These are phyloP conservation scores for Monascus ruber DNA, from an alignment of 2,329 filamentous ascomycete species.

Conservation along the genomic window DNA sequence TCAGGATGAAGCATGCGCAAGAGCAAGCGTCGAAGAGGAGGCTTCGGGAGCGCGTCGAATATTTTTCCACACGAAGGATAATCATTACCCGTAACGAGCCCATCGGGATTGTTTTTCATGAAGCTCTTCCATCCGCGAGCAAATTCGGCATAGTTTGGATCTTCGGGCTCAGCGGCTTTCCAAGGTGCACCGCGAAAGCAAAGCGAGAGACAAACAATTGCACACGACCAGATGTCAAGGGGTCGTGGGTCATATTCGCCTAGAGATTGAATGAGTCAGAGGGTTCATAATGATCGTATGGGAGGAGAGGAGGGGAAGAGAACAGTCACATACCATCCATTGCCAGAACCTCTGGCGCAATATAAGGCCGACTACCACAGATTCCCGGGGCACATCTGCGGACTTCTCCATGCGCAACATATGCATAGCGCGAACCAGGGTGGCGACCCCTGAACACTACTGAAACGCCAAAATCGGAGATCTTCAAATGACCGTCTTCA, in stretches of 20 bases:
- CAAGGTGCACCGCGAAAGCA: constrained; percentile 63
- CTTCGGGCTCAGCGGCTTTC: constrained; percentile 52
- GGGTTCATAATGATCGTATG: not conserved
- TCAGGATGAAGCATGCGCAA: constrained; percentile 75
- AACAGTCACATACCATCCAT: constrained; percentile 45
- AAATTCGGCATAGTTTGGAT: constrained; percentile 53
- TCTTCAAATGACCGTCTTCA: constrained; percentile 71
- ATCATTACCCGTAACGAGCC: constrained; percentile 44
- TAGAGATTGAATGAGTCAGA: constrained; percentile 9
- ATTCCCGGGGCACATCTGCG: constrained; percentile 67
- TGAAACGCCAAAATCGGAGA: constrained; percentile 83
- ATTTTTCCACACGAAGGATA: constrained; percentile 57
- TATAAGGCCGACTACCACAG: constrained; percentile 76
- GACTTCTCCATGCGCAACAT: constrained; percentile 59
- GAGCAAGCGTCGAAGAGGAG: constrained; percentile 53
- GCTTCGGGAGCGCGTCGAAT: constrained; percentile 43
- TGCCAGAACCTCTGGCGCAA: constrained; percentile 70
- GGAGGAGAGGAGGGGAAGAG: not conserved
- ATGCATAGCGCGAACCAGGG: constrained; percentile 61
- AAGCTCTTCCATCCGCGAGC: constrained; percentile 58
- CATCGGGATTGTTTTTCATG: constrained; percentile 45
- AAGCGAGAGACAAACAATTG: constrained; percentile 70
- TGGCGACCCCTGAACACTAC: constrained; percentile 76
- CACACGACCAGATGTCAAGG: constrained; percentile 77
- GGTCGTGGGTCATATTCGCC: constrained; percentile 60